Evolutionary conservation across 106 monocot genomes (phyloP), one percentile per base, ranked within the genome.

Genomic region (Dactylorhiza incarnata): DNA sequence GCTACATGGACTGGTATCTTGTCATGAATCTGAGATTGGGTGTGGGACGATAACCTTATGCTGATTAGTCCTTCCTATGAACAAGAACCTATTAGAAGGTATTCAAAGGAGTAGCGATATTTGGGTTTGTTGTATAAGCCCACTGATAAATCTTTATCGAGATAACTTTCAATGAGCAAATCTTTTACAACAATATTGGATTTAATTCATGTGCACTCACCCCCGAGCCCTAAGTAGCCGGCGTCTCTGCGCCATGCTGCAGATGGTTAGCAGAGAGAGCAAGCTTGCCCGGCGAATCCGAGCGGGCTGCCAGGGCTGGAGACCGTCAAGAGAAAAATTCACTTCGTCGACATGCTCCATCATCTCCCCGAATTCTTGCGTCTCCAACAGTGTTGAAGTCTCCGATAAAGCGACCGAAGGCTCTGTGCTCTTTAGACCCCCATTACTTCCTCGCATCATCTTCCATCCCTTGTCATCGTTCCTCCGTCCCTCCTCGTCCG

Each of bases 351-450:
- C 87, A 74, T 89, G 89, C 80, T 93, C 96, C 96, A 97, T 97
- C 96, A 97, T 97, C 87, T 97, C 96, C 76, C 96, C 96, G 51
- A 83, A 91, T 83, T 97, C 96, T 86, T 93, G 89, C 54, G 93
- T 89, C 86, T 97, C 96, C 96, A 97, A 90, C 76, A 97, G 66
- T 44, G 93, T 91, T 63, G 96, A 76, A 51, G 91, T 88, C 75
- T 78, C 73, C 46, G 83, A 66, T 48, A 67, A 24, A 26, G 53
- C 22, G 44, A 59, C 63, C 5, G 74, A 49, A 7, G 16, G 5
- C 19, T 58, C 54, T 23, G 25, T 20, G 47, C 56, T 48, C 71
- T 61, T 29, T 20, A 72, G 19, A 26, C 7, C 45, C 23, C 37
- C 61, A 50, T 68, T 14, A 48, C 49, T 74, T 17, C 48, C 78